Conservation (phyloP, 164 flowering plant genomes). For the Umbellularia californica region DNA sequence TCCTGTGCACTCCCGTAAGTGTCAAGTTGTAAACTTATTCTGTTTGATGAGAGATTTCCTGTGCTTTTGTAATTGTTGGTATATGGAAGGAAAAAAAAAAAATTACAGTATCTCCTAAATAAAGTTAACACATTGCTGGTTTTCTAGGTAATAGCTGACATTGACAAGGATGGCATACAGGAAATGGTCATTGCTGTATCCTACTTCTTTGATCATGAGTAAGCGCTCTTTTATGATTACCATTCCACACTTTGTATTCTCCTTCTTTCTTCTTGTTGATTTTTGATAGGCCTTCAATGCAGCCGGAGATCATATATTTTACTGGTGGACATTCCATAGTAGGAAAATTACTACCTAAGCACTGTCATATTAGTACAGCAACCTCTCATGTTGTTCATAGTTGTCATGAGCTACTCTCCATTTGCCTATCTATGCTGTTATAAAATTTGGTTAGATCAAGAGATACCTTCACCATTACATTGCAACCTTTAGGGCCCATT, state of each 20-base stretch:
- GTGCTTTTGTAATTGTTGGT: background rate
- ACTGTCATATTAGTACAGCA: background rate
- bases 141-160: slow-evolving; percentile 88
- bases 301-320: too few relatives aligned
- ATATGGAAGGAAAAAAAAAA: background rate
- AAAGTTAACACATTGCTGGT: slow-evolving; percentile 2
- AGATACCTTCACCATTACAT: background rate
- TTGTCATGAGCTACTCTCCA: background rate
- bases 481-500: background rate
- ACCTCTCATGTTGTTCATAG: background rate
- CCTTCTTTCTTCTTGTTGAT: background rate
- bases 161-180: slow-evolving; percentile 85
- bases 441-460: background rate
- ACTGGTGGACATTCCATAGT: too few relatives aligned
- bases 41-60: background rate
- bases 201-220: slow-evolving; percentile 99
- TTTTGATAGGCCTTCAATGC: background rate
- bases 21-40: background rate
- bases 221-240: slow-evolving; percentile 26
- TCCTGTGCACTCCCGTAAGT: slow-evolving; percentile 93
- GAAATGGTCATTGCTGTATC: slow-evolving; percentile 98
- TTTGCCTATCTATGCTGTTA: background rate
- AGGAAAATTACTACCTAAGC: background rate
- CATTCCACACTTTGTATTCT: background rate
- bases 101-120: background rate